Evolutionary conservation across 1,139 yeast genomes (phyloP), one percentile per base, ranked within the genome.

Genomic region (Groenewaldozyma auringiensis): DNA sequence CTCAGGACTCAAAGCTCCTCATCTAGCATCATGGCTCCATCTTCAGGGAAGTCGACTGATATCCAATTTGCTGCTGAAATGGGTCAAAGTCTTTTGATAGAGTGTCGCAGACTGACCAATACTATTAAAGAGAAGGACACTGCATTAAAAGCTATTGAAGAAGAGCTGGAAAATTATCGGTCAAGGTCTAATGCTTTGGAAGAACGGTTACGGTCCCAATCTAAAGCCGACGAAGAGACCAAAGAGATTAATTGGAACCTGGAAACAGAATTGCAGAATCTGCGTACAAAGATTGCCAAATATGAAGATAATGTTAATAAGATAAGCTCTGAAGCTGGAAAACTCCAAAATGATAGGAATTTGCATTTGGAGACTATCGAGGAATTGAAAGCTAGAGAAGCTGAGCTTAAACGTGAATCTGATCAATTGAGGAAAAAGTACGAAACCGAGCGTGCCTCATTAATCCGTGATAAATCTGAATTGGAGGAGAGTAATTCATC

Each of bases 221-320:
- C 73, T 44, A 64, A 22, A 18, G 42, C 48, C 2, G 48, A 47
- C 21, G 75, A 74, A 46, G 70, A 71, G 32, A 67, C 76, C 52
- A 81, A 80, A 58, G 89, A 84, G 55, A 75, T 76, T 47, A 83
- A 81, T 57, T 86, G 95, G 95, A 86, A 83, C 56, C 70, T 86
- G 50, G 88, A 83, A 60, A 64, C 80, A 27, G 72, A 73, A 44
- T 62, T 81, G 16, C 75, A 77, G 44, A 71, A 67, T 40, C 65
- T 79, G 44, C 67, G 72, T 35, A 78, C 77, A 35, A 75, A 77
- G 48, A 40, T 62, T 38, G 41, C 59, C 13, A 55, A 56, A 36
- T 53, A 62, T 11, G 47, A 54, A 14, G 60, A 53, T 6, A 50
- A 53, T 4, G 47, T 60, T 29, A 54, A 59, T 20, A 57, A 54